Conservation (phyloP, 2,329 filamentous ascomycete genomes). For the Cadophora luteo-olivacea region DNA sequence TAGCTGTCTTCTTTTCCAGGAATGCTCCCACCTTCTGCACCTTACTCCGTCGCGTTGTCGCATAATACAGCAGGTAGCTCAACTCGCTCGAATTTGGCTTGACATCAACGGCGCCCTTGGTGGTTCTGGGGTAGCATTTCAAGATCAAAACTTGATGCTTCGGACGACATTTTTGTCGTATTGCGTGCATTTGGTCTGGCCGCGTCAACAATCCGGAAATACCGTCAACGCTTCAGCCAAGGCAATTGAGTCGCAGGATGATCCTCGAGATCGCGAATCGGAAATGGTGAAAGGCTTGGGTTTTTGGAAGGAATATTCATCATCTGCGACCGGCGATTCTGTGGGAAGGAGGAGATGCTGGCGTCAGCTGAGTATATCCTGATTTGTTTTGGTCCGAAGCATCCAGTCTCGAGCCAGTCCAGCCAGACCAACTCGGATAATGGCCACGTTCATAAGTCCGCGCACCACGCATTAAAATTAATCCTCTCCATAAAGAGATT, state of each 20-base stretch:
- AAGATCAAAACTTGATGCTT: constrained; percentile 97
- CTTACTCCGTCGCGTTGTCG: constrained; percentile 91
- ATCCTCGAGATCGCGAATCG: constrained; percentile 8
- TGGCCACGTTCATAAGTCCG: constrained; percentile 22
- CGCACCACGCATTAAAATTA: background rate
- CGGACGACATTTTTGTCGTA: constrained; percentile 76
- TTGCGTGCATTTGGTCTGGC: constrained; percentile 61
- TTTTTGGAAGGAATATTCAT: constrained; percentile 12
- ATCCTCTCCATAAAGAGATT: background rate
- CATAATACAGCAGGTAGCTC: constrained; percentile 96
- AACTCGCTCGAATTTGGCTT: constrained; percentile 97
- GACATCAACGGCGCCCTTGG: constrained; percentile 89
- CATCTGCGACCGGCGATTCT: constrained; percentile 13
- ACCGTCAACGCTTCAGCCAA: background rate
- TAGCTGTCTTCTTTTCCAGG: constrained; percentile 90
- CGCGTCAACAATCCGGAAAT: constrained; percentile 16
- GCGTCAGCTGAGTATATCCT: constrained; percentile 23
- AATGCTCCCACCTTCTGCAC: constrained; percentile 95
- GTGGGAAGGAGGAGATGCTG: constrained; percentile 2
- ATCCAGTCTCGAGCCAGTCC: background rate
- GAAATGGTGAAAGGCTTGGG: constrained; percentile 8
- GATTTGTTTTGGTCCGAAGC: constrained; percentile 20
- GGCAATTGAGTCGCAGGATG: constrained; percentile 17
- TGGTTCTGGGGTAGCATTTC: constrained; percentile 94
- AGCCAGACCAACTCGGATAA: constrained; percentile 6